A percentile compares a stretch with the other conserved stretches of the same genome.
Evolutionary conservation across 768 basidiomycete genomes (phyloP).

Genomic region (Lyophyllum semitale): DNA sequence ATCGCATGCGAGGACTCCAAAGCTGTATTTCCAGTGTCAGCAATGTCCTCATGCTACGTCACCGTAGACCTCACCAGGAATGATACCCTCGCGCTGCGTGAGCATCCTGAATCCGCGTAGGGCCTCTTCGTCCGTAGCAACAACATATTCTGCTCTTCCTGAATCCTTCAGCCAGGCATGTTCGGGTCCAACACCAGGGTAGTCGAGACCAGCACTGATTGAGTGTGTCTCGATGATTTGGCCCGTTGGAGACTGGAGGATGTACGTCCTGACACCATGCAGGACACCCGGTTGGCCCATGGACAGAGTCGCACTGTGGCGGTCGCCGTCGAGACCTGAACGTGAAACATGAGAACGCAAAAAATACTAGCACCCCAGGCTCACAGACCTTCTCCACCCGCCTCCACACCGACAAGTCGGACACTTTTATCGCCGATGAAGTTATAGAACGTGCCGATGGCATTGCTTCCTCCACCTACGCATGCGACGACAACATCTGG

Average conservation of each 20-base stretch:
- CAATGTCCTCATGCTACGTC: not conserved
- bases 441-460: slow-evolving; percentile 97
- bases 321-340: slow-evolving; percentile 76
- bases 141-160: slow-evolving; percentile 89
- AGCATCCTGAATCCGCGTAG: slow-evolving; percentile 89
- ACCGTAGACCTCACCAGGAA: slow-evolving; percentile 65
- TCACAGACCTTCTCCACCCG: slow-evolving; percentile 86
- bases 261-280: slow-evolving; percentile 94
- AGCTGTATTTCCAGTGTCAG: slow-evolving; percentile 46
- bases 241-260: slow-evolving; percentile 84
- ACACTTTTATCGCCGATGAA: slow-evolving; percentile 90
- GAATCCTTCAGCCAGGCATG: slow-evolving; percentile 97
- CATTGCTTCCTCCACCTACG: slow-evolving; percentile 97
- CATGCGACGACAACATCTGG: slow-evolving; percentile 96
- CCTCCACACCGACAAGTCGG: slow-evolving; percentile 91
- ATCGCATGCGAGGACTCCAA: slow-evolving; percentile 95
- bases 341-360: not conserved
- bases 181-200: slow-evolving; percentile 97
- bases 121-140: slow-evolving; percentile 92
- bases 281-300: slow-evolving; percentile 92
- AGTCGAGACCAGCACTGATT: slow-evolving; percentile 94
- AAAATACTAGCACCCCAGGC: not conserved
- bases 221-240: slow-evolving; percentile 98
- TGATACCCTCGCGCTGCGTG: slow-evolving; percentile 95
- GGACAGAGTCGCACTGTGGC: slow-evolving; percentile 91